Base-by-base conservation (phyloP, 192 early-diverging fungal species). In the Powellomyces hirtus region DNA sequence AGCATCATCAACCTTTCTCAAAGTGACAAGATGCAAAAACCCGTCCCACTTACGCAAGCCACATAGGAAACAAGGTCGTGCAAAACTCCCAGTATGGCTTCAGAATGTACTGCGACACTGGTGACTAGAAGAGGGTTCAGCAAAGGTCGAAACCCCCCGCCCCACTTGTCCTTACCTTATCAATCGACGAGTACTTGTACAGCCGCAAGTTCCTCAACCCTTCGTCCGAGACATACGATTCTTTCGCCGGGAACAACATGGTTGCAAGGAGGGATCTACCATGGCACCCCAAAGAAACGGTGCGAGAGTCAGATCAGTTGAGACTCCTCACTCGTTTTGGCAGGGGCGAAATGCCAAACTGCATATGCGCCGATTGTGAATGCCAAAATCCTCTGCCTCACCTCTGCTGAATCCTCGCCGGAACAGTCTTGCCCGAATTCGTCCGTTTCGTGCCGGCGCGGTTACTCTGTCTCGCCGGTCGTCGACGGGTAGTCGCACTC, bases 51-150 rank as follows among this genome's bases (percentile, higher is more conserved):
- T 88, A 20, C 90, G 94, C 94, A 85, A 96, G 86, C 93, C 93
- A 96, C 71, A 89, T 77, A 18, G 94, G 94, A 74, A 96, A 94
- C 49, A 93, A 73, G 11, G 87, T 89, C 31, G 94, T 89, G 18
- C 89, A 87, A 85, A 89, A 91, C 71, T 91, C 91, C 94, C 94
- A 96, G 76, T 95, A 96, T 68, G 88, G 92, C 29, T 75, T 80
- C 27, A 95, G 80, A 30, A 96, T 77, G 71, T 94, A 92, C 57
- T 89, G 86, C 34, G 91, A 87, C 27, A 92, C 73, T 38, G 86
- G 88, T 16, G 92, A 94, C 84, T 92, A 88, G 16, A 5, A 16
- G 3, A 31, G 13, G 8, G 27, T 0, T 6, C 11, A 38, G 38
- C 59, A 59, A 30, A 1, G 13, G 5, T 2, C 53, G 46, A 3